A percentile compares a stretch with the other conserved stretches of the same genome.
These are phyloP conservation scores for Ogataea salicorniae DNA, from an alignment of 805 yeast species.

Conservation along the genomic window DNA sequence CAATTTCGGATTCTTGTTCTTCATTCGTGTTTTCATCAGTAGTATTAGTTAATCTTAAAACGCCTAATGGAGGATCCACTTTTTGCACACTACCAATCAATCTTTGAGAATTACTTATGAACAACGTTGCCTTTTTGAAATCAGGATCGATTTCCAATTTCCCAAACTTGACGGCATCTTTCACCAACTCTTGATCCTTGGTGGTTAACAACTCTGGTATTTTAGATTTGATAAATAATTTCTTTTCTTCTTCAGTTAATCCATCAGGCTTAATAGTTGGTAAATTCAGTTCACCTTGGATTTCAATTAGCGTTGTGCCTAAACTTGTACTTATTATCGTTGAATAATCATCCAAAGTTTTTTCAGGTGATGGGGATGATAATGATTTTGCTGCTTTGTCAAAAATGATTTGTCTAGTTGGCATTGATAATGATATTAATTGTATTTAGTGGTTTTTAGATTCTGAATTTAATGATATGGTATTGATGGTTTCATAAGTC, in stretches of 20 bases:
- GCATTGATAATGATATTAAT: constrained; percentile 15
- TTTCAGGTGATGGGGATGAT: neutral
- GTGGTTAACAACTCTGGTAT: constrained; percentile 10
- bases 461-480: no score
- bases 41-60: constrained; percentile 33
- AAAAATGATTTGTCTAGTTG: constrained; percentile 17
- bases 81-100: constrained; percentile 56
- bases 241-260: constrained; percentile 31
- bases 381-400: constrained; percentile 13
- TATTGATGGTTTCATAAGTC: no score
- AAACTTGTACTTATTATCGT: constrained; percentile 42
- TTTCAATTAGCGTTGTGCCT: constrained; percentile 61
- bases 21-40: constrained; percentile 20
- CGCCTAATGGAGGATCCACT: constrained; percentile 60
- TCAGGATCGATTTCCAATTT: constrained; percentile 41
- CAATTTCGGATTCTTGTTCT: constrained; percentile 34
- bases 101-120: constrained; percentile 66
- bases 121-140: constrained; percentile 47
- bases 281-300: constrained; percentile 65
- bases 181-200: constrained; percentile 1
- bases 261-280: constrained; percentile 34
- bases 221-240: constrained; percentile 31
- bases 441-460: neutral
- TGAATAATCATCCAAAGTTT: constrained; percentile 7
- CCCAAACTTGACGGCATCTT: constrained; percentile 48